These are phyloP conservation scores for Pleurotus eryngii DNA, from an alignment of 768 basidiomycete genomes.

Conservation along the genomic window DNA sequence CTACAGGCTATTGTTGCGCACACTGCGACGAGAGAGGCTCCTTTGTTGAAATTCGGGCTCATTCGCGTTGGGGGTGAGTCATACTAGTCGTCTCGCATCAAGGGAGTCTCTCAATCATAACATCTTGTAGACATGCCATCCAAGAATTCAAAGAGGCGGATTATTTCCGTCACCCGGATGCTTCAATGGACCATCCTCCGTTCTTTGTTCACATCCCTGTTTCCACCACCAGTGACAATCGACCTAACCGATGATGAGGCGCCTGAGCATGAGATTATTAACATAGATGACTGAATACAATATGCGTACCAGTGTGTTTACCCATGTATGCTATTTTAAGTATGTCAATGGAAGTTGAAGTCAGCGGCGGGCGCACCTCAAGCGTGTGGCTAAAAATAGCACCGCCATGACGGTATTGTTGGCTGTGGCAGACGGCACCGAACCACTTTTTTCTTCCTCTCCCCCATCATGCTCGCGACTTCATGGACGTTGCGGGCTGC, in stretches of 20 bases:
- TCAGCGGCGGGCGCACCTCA: not conserved
- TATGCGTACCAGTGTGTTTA: not conserved
- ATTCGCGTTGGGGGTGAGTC: slow-evolving; percentile 14
- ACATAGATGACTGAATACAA: not conserved
- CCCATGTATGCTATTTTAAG: too few relatives aligned
- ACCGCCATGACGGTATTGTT: not conserved
- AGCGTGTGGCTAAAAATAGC: not conserved
- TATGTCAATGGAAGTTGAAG: too few relatives aligned
- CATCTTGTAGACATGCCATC: slow-evolving; percentile 13
- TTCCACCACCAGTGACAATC: not conserved
- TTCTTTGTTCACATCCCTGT: slow-evolving; percentile 18
- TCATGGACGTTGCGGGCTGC: not conserved
- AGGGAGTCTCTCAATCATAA: not conserved
- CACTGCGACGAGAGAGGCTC: slow-evolving; percentile 13
- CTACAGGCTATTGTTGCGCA: slow-evolving; percentile 12
- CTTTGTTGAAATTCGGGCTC: slow-evolving; percentile 10
- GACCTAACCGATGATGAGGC: slow-evolving; percentile 7
- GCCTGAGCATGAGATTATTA: slow-evolving; percentile 14
- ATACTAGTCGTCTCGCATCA: too few relatives aligned
- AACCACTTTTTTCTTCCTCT: not conserved
- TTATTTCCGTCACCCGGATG: slow-evolving; percentile 16
- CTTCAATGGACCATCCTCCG: slow-evolving; percentile 19
- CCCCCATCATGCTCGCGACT: slow-evolving; percentile 1
- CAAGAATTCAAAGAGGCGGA: slow-evolving; percentile 14
- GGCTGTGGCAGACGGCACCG: not conserved